These are phyloP conservation scores for Tritrichomonas musculus DNA, from an alignment of 208 protist species.

Conservation along the genomic window DNA sequence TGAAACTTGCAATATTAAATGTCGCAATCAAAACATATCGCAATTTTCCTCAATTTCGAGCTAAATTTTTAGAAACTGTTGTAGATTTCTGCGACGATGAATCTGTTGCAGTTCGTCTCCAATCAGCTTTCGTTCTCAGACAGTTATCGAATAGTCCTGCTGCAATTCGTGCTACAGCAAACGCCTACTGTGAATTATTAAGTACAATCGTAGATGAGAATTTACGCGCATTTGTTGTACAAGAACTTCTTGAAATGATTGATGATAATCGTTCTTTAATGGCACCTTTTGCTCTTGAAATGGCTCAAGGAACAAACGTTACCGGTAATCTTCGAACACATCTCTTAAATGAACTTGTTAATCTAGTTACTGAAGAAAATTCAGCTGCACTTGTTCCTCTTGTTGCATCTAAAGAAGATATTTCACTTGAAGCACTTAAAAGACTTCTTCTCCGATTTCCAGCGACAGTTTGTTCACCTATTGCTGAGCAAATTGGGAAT, in stretches of 20 bases:
- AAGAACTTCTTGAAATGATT: background rate
- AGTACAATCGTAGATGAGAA: background rate
- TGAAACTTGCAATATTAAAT: background rate
- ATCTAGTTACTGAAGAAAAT: background rate
- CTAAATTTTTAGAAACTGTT: background rate
- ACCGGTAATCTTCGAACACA: background rate
- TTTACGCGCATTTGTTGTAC: background rate
- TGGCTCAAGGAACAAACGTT: background rate
- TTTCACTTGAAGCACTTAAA: background rate
- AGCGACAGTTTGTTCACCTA: background rate
- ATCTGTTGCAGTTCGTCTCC: background rate
- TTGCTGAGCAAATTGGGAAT: background rate
- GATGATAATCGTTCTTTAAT: background rate
- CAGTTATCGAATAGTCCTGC: background rate
- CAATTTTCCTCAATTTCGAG: background rate
- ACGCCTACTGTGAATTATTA: background rate
- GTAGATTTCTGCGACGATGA: constrained; percentile 14
- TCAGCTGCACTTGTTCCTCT: background rate
- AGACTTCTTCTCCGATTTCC: background rate
- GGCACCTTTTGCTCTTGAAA: background rate
- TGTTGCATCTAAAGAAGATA: background rate
- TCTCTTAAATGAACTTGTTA: background rate
- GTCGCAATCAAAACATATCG: background rate
- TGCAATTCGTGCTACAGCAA: background rate
- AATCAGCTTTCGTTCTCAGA: background rate